Base-by-base conservation (phyloP, 1,284 basidiomycete species). In the Laetiporus sulphureus region DNA sequence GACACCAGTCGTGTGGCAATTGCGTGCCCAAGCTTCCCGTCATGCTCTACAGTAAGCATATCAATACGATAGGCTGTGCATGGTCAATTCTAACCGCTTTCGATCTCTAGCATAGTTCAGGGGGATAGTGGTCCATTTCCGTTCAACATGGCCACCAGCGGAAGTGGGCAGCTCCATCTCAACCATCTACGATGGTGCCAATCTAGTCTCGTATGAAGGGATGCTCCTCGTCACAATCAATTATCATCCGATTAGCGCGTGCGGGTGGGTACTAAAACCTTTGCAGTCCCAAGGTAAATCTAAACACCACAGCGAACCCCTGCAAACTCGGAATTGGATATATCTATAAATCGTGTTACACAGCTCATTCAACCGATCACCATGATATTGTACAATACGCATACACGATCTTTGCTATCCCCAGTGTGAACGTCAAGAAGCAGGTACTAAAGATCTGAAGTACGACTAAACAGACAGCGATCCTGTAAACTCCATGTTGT, bases 151-250 rank as follows among this genome's bases (percentile, higher is more conserved):
- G 44, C 46, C 3, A 42, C 42, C 16, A 40, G 38, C 29, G 46
- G 46, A 4, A 15, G 46, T 48, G 18, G 46, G 46, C 4, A 38
- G 38, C 10, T 48, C 46, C n/a, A 44, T 38, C 16, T 44, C 46
- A 11, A 48, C 44, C 16, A 41, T 48, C 12, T 48, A 41, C 34
- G 46, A 48, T 20, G 46, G 46, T 11, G 42, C 46, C 24, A 48
- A 48, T 19, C 39, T 48, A 2, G 46, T 44, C 20, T 48, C 46
- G n/a, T 48, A 48, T 23, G 46, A 40, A 18, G 46, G 46, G 10
- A 42, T 44, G 4, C 42, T 48, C 18, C 42, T 48, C 23, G 46
- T 48, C 1, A 48, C 46, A 1, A 38, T 44, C 35, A 44, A 48
- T 27, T 48, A 48, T 25, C 46, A 42, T 5, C 24, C n/a, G n/a